These are phyloP conservation scores for Yarrowia keelungensis DNA, from an alignment of 805 yeast genomes.

Conservation along the genomic window DNA sequence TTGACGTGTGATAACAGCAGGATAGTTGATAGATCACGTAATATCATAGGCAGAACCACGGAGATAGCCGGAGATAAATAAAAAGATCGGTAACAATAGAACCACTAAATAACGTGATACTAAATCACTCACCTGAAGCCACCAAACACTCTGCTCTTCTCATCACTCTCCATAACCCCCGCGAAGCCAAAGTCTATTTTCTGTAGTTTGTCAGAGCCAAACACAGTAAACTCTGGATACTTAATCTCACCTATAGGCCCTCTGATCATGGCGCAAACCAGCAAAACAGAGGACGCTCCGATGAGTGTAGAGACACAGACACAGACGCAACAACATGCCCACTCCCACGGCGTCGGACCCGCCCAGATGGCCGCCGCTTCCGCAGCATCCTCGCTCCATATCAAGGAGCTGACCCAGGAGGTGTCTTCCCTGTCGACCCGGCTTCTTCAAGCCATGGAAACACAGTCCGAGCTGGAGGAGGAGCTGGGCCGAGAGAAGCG, in stretches of 20 bases:
- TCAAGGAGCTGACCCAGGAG: constrained; percentile 40
- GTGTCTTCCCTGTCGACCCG: constrained; percentile 46
- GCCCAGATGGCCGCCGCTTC: constrained; percentile 24
- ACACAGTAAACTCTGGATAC: constrained; percentile 31
- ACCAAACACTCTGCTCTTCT: background rate
- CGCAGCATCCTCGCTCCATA: constrained; percentile 24
- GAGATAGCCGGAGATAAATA: background rate
- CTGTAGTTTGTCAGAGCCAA: constrained; percentile 28
- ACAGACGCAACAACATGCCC: constrained; percentile 1
- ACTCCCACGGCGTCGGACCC: background rate
- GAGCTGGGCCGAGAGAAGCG: constrained; percentile 44
- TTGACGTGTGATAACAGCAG: constrained; percentile 9
- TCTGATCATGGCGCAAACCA: constrained; percentile 27
- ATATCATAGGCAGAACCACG: background rate
- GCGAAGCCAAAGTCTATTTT: constrained; percentile 8
- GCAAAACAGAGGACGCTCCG: constrained; percentile 17
- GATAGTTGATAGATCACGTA: background rate
- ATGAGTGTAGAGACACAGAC: constrained; percentile 18
- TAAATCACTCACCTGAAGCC: too few relatives aligned
- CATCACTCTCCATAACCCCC: background rate
- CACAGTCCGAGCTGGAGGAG: constrained; percentile 47
- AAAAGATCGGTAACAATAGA: too few relatives aligned
- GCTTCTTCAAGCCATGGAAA: constrained; percentile 48
- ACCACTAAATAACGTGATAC: too few relatives aligned
- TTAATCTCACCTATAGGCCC: constrained; percentile 27